Percentiles rank a stretch among this genome's conserved stretches.
Evolutionary conservation across 176 grass and related monocot species (phyloP).

Genomic region (Coix lacrymajobi): DNA sequence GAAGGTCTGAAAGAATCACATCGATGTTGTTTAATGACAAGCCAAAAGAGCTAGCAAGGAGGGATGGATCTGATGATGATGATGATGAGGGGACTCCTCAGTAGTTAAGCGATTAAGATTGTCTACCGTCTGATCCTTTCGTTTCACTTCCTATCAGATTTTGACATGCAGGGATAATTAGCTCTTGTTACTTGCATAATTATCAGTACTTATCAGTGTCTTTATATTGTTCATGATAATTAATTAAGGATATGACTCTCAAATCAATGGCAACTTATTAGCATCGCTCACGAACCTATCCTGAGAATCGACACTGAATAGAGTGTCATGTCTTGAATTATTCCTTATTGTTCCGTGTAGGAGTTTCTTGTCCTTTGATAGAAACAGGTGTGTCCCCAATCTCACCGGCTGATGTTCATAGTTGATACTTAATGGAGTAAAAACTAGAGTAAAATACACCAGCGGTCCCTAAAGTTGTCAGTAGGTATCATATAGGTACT

Average conservation of each 20-base stretch:
- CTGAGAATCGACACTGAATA: not conserved
- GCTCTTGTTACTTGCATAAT: not conserved
- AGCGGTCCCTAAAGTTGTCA: too few species aligned
- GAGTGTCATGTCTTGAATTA: not conserved
- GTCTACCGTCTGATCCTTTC: not conserved
- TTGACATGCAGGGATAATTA: not conserved
- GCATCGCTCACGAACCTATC: not conserved
- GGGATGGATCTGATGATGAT: not conserved
- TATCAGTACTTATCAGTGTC: not conserved
- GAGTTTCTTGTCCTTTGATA: not conserved
- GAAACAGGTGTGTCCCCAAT: not conserved
- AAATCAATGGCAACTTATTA: not conserved
- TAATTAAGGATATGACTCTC: not conserved
- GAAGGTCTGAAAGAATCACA: slow-evolving; percentile 19
- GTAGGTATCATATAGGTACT: too few species aligned
- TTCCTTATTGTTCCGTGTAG: not conserved
- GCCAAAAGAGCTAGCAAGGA: not conserved
- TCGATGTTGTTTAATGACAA: not conserved
- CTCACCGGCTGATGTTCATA: not conserved
- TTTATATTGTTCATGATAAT: not conserved
- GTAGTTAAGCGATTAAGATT: not conserved
- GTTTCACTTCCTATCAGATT: not conserved
- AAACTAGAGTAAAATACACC: too few species aligned
- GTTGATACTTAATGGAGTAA: too few species aligned
- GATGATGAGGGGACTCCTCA: not conserved